Evolutionary conservation across 192 early-diverging fungal species (phyloP).

Genomic region (Coemansia sp.): DNA sequence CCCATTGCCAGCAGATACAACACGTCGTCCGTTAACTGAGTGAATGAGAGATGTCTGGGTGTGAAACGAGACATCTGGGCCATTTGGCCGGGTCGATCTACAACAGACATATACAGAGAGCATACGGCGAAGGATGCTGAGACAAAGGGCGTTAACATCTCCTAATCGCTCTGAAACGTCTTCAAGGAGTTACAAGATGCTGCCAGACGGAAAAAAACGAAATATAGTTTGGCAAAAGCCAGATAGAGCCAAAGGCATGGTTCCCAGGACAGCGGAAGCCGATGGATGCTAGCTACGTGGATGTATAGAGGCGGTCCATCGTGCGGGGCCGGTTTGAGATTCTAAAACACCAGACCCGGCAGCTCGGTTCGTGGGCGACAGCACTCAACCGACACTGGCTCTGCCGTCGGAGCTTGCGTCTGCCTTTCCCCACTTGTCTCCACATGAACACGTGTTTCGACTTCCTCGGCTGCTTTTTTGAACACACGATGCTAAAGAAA

Average conservation of each 20-base stretch:
- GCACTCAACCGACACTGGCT: not conserved
- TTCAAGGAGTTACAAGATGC: too few relatives aligned
- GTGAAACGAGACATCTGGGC: not conserved
- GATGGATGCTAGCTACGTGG: not conserved
- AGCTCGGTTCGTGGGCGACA: not conserved
- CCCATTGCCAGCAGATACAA: not conserved
- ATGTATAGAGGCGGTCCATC: not conserved
- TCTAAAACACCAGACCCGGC: not conserved
- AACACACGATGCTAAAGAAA: not conserved
- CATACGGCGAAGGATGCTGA: too few relatives aligned
- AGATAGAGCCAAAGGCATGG: too few relatives aligned
- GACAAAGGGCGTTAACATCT: too few relatives aligned
- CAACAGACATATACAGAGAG: too few relatives aligned
- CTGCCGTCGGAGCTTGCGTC: not conserved
- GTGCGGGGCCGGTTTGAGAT: constrained; percentile 1
- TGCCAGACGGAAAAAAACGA: too few relatives aligned
- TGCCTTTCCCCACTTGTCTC: not conserved
- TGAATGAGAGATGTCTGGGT: not conserved
- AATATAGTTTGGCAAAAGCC: too few relatives aligned
- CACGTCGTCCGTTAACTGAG: too few relatives aligned
- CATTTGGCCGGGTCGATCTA: not conserved
- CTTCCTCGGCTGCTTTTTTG: too few relatives aligned
- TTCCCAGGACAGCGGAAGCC: not conserved
- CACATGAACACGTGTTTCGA: too few relatives aligned
- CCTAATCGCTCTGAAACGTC: too few relatives aligned